These are phyloP conservation scores for Pseudomonodictys pantanalensis DNA, from an alignment of 495 filamentous ascomycete genomes.

Conservation along the genomic window DNA sequence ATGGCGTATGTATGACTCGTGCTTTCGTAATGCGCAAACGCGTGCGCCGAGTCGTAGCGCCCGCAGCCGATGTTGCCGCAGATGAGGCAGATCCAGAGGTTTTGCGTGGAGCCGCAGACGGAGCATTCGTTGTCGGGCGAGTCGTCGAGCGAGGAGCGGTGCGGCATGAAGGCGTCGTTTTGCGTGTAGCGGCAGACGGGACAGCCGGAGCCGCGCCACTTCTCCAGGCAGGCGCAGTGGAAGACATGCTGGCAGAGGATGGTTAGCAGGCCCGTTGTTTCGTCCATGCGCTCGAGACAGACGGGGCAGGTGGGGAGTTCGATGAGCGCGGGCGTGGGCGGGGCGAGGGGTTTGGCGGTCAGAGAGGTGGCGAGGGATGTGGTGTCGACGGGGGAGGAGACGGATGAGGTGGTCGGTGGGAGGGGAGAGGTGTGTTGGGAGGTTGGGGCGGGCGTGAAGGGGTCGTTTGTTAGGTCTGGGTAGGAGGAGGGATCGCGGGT, in stretches of 20 bases:
- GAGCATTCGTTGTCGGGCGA: slow-evolving; percentile 57
- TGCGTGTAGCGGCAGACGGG: slow-evolving; percentile 91
- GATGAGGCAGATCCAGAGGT: slow-evolving; percentile 87
- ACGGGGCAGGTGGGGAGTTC: slow-evolving; percentile 96
- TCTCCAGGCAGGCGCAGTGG: slow-evolving; percentile 93
- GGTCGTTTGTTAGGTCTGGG: slow-evolving; percentile 62
- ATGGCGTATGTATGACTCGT: slow-evolving; percentile 87
- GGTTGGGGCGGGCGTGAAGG: slow-evolving; percentile 53
- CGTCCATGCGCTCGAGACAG: slow-evolving; percentile 96
- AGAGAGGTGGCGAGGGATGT: slow-evolving; percentile 53
- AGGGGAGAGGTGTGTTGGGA: slow-evolving; percentile 34
- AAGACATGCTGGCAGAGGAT: slow-evolving; percentile 98
- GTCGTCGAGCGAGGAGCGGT: slow-evolving; percentile 32
- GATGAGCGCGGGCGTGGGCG: slow-evolving; percentile 82
- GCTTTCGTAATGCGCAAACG: slow-evolving; percentile 88
- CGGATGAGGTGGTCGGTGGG: slow-evolving; percentile 19
- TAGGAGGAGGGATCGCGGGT: slow-evolving; percentile 45
- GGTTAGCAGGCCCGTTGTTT: slow-evolving; percentile 89
- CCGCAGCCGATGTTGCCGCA: slow-evolving; percentile 93
- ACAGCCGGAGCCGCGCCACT: slow-evolving; percentile 91
- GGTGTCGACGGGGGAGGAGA: slow-evolving; percentile 37
- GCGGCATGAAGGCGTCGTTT: slow-evolving; percentile 29
- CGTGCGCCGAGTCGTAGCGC: slow-evolving; percentile 89
- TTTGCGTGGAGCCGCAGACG: slow-evolving; percentile 70
- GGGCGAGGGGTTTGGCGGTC: slow-evolving; percentile 78